A percentile compares a stretch with the other conserved stretches of the same genome.
Evolutionary conservation across 1,284 basidiomycete genomes (phyloP).

Genomic region (Ustilago xerochloae): DNA sequence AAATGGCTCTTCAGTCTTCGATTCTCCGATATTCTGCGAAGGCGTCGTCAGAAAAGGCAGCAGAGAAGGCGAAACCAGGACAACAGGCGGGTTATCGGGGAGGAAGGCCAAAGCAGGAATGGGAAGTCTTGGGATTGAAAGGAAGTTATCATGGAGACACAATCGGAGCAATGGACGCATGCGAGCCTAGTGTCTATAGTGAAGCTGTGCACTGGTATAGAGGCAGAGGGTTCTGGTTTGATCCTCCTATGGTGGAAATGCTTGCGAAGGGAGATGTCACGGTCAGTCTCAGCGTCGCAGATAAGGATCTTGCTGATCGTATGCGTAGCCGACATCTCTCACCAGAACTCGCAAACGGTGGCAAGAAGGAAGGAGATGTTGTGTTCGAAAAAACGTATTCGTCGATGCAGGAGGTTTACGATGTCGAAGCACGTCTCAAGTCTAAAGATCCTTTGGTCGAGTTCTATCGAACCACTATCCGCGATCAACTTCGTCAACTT

Average conservation of each 20-base stretch:
- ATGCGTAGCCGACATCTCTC: constrained; percentile 17
- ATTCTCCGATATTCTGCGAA: constrained; percentile 46
- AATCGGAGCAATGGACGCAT: constrained; percentile 96
- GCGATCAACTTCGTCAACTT: constrained; percentile 73
- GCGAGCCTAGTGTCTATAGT: constrained; percentile 85
- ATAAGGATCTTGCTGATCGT: constrained; percentile 7
- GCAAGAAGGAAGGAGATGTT: not conserved
- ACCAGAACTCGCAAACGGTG: not conserved
- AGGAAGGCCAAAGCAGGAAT: constrained; percentile 66
- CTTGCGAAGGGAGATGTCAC: constrained; percentile 68
- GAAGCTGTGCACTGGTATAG: constrained; percentile 90
- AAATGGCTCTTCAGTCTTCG: constrained; percentile 77
- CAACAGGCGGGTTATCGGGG: constrained; percentile 44
- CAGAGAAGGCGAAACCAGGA: constrained; percentile 21
- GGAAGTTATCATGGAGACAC: constrained; percentile 99
- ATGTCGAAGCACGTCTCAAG: constrained; percentile 76
- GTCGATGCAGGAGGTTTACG: constrained; percentile 78
- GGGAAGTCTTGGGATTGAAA: constrained; percentile 86
- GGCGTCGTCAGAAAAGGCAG: constrained; percentile 28
- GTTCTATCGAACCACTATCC: constrained; percentile 77
- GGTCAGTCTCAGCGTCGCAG: constrained; percentile 11
- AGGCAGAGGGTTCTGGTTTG: constrained; percentile 92
- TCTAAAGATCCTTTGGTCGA: constrained; percentile 73
- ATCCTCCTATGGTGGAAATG: constrained; percentile 80
- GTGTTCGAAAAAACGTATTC: constrained; percentile 48